Base-by-base conservation (phyloP, 805 yeast species). In the Saccharomycopsis synnaedendra region DNA sequence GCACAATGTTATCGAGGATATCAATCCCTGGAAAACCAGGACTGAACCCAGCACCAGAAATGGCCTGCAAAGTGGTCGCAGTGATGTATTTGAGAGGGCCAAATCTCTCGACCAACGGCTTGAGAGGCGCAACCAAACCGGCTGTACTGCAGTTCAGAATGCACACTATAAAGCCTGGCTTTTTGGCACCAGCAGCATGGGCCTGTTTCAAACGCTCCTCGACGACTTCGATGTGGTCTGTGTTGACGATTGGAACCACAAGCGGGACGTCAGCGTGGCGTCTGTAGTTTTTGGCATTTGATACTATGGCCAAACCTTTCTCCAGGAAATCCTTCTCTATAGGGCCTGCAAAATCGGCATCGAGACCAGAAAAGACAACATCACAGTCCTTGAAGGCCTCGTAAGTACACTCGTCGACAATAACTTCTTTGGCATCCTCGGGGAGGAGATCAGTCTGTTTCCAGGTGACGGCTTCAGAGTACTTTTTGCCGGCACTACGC, bases 141-240 rank as follows among this genome's bases (percentile, higher is more conserved):
- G 97, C 98, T 36, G 98, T 93, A 43, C 97, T 89, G 70, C 98
- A 93, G 73, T 93, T 93, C 51, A 97, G 89, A 61, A 90, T 93
- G 69, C 98, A 93, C 42, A 90, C 81, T 56, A 87, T 83, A 66
- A 76, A 86, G 42, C 98, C 98, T 49, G 81, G 80, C 61, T 69
- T 78, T 59, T 67, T 61, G 54, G 71, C 70, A 44, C 83, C 83
- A 5, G 64, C 65, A 31, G 72, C 71, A 56, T 71, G 70, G 35
- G 88, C 82, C 28, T 64, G 71, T 10, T 64, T 64, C 30, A 81
- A 69, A 56, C 75, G 75, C 46, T 75, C 67, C 57, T 76, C 83
- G 46, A 87, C 73, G 46, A 88, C 73, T 41, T 79, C 78, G 57
- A 93, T 70, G 66, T 93, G 98, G 55, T 86, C 94, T 4, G 95